phyloP scores from a whole-genome alignment of 805 yeast species.

The Candida broadrunensis region DNA sequence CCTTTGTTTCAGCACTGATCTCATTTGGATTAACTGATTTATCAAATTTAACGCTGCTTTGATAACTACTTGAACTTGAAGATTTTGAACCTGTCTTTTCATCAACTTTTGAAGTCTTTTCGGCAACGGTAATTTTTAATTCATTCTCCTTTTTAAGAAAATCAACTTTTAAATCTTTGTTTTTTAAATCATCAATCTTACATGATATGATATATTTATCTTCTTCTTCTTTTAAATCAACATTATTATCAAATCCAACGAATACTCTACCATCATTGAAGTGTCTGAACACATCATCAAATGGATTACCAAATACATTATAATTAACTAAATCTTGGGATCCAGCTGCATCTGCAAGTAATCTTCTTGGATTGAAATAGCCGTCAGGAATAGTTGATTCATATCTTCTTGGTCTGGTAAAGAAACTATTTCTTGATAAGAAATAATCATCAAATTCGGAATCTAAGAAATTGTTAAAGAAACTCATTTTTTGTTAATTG shows the following conservation, averaged over 20 bases:
- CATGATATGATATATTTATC: constrained; percentile 19
- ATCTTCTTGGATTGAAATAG: constrained; percentile 4
- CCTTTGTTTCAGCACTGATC: constrained; percentile 16
- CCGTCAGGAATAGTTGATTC: constrained; percentile 3
- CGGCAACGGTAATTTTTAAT: constrained; percentile 15
- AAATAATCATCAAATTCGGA: constrained; percentile 9
- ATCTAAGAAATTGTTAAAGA: constrained; percentile 4
- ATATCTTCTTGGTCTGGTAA: constrained; percentile 8
- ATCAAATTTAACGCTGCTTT: constrained; percentile 18
- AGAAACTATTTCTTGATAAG: constrained; percentile 2
- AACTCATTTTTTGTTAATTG: neutral
- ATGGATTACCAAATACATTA: neutral
- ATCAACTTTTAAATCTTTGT: constrained; percentile 20
- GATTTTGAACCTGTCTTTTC: constrained; percentile 10
- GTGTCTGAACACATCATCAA: constrained; percentile 5
- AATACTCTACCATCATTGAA: constrained; percentile 5
- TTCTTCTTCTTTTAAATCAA: constrained; percentile 19
- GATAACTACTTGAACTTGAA: constrained; percentile 12
- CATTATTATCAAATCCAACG: constrained; percentile 14
- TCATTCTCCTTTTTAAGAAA: constrained; percentile 20
- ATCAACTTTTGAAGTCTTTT: constrained; percentile 9
- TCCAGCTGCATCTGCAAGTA: neutral
- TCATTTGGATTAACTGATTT: constrained; percentile 20
- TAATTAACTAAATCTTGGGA: neutral
- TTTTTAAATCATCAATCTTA: constrained; percentile 11